Evolutionary conservation across 768 basidiomycete genomes (phyloP).

Genomic region (Collybia sp.): DNA sequence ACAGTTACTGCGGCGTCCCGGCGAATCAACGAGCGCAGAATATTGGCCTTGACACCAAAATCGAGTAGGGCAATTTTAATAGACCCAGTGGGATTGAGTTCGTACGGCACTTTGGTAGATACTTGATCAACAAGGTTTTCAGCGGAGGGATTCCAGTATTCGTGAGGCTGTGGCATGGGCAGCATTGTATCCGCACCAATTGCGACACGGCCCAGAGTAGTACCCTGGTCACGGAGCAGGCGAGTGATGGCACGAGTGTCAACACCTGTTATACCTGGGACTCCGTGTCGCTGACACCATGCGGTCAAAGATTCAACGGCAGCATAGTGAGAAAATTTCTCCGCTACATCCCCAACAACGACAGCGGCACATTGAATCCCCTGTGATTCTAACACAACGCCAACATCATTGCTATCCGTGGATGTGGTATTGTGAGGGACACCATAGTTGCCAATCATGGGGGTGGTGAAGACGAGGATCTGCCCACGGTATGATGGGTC

Average conservation of each 20-base stretch:
- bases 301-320: slow-evolving; percentile 90
- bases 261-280: slow-evolving; percentile 95
- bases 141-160: slow-evolving; percentile 89
- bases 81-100: slow-evolving; percentile 81
- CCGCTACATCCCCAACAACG: slow-evolving; percentile 91
- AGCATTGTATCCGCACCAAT: slow-evolving; percentile 67
- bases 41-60: slow-evolving; percentile 98
- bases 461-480: slow-evolving; percentile 97
- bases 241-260: slow-evolving; percentile 96
- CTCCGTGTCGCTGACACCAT: slow-evolving; percentile 87
- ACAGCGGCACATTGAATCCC: slow-evolving; percentile 90
- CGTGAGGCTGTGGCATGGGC: slow-evolving; percentile 53
- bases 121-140: slow-evolving; percentile 95
- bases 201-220: slow-evolving; percentile 89
- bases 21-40: slow-evolving; percentile 85
- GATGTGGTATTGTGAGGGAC: slow-evolving; percentile 81
- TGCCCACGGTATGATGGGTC: slow-evolving; percentile 98
- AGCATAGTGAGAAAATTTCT: slow-evolving; percentile 90
- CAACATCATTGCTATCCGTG: slow-evolving; percentile 70
- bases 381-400: slow-evolving; percentile 84
- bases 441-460: slow-evolving; percentile 98
- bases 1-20: slow-evolving; percentile 93
- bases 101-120: slow-evolving; percentile 81
- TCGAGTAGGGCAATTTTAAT: slow-evolving; percentile 94
- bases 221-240: slow-evolving; percentile 93